Conservation (phyloP, 2,329 filamentous ascomycete genomes). For the Beauveria brongniartii region DNA sequence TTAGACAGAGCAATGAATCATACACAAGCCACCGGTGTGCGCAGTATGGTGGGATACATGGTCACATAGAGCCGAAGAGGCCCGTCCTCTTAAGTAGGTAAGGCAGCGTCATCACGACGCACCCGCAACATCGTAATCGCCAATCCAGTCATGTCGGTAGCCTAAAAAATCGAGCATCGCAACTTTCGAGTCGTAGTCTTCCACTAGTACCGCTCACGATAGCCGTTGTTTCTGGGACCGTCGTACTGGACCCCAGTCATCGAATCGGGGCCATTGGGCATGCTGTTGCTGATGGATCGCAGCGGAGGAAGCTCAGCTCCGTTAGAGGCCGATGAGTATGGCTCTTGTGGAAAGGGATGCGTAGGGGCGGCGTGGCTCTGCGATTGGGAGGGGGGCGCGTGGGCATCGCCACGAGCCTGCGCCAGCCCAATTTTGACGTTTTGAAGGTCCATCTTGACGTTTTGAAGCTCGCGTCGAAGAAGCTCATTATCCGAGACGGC, state of each 20-base stretch:
- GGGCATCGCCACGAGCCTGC: conserved; percentile 33
- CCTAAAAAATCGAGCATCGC: neutral
- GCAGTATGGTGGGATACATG: neutral
- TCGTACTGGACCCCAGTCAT: conserved; percentile 63
- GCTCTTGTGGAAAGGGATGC: conserved; percentile 22
- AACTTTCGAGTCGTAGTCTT: too few species aligned
- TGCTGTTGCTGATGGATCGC: conserved; percentile 39
- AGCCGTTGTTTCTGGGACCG: conserved; percentile 35
- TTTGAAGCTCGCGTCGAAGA: conserved; percentile 41
- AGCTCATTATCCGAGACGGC: conserved; percentile 37
- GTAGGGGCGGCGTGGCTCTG: conserved; percentile 21
- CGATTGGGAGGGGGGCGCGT: conserved; percentile 18
- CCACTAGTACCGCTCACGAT: conserved; percentile 32
- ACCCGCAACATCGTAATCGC: neutral
- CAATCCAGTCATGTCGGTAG: neutral
- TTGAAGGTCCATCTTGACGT: conserved; percentile 30
- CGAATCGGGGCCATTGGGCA: conserved; percentile 42
- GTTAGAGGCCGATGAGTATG: conserved; percentile 22
- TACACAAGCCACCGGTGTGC: neutral
- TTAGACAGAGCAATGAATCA: neutral
- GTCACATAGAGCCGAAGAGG: neutral
- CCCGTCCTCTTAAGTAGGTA: neutral
- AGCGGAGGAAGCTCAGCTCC: conserved; percentile 50
- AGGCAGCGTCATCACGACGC: neutral
- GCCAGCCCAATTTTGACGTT: conserved; percentile 21